Evolutionary conservation across 495 filamentous ascomycete genomes (phyloP).

Genomic region (Jackrogersella multiformis): DNA sequence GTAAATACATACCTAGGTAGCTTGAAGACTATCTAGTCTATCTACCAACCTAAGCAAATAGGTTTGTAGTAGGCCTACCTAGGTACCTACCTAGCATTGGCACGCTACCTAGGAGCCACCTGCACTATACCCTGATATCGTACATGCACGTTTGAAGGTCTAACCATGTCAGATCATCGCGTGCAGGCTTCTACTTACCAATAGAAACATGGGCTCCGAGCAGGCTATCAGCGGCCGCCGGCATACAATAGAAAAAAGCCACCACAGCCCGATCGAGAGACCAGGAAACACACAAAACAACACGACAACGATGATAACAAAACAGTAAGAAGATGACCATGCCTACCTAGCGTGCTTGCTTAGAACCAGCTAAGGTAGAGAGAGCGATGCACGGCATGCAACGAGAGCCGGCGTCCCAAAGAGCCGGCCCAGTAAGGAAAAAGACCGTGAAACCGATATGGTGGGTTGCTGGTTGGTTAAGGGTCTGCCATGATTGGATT

Average conservation of each 20-base stretch:
- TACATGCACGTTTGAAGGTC: conserved; percentile 31
- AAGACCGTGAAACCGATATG: conserved; percentile 36
- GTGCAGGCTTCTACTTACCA: conserved; percentile 14
- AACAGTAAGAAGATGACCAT: conserved; percentile 17
- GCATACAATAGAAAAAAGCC: conserved; percentile 24
- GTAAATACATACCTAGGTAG: too few relatives aligned
- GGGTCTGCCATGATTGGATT: conserved; percentile 33
- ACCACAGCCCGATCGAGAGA: conserved; percentile 15
- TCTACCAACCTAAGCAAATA: conserved; percentile 10
- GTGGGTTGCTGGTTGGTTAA: conserved; percentile 33
- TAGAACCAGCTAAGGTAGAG: background rate
- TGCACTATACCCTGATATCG: conserved; percentile 10
- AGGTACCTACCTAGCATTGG: too few relatives aligned
- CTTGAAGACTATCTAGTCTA: too few relatives aligned
- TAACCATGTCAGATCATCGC: conserved; percentile 36
- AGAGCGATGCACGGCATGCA: conserved; percentile 29
- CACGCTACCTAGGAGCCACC: too few relatives aligned
- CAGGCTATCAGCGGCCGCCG: conserved; percentile 36
- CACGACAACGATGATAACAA: conserved; percentile 22
- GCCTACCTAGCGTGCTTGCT: conserved; percentile 16
- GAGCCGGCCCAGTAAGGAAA: conserved; percentile 34
- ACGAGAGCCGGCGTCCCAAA: conserved; percentile 36
- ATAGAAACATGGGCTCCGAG: conserved; percentile 25
- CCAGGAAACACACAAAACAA: conserved; percentile 17
- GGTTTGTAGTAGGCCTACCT: conserved; percentile 21